Evolutionary conservation across 2,329 filamentous ascomycete species (phyloP).

Genomic region (Cryphonectria japonica): DNA sequence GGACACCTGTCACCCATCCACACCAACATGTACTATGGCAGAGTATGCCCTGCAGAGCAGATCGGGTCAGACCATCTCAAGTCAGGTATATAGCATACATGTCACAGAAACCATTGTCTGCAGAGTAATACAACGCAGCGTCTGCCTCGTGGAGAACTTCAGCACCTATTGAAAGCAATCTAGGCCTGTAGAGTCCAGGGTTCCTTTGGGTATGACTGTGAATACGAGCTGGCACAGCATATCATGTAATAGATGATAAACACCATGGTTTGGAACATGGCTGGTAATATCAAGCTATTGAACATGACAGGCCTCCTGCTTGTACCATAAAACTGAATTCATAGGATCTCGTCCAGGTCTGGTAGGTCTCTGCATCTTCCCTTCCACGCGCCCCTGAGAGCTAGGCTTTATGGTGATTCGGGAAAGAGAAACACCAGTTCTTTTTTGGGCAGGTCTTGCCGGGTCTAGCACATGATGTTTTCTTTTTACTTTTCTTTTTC

Average conservation of each 20-base stretch:
- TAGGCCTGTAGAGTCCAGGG: background rate
- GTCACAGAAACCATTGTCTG: too few species aligned
- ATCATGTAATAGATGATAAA: background rate
- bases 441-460: background rate
- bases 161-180: background rate
- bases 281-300: background rate
- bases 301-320: background rate
- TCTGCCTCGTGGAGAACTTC: background rate
- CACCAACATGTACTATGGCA: background rate
- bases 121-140: background rate
- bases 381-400: background rate
- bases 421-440: background rate
- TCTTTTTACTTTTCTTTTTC: background rate
- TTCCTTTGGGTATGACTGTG: background rate
- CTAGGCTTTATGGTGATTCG: background rate
- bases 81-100: background rate
- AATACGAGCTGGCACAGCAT: background rate
- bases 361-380: background rate
- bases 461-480: background rate
- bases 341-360: background rate
- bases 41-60: too few species aligned
- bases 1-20: slow-evolving; percentile 26
- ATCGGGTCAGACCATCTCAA: too few species aligned
- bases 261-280: background rate
- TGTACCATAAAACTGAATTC: background rate